Conservation (phyloP, 805 yeast species). For the Schizosaccharomyces lindneri region DNA sequence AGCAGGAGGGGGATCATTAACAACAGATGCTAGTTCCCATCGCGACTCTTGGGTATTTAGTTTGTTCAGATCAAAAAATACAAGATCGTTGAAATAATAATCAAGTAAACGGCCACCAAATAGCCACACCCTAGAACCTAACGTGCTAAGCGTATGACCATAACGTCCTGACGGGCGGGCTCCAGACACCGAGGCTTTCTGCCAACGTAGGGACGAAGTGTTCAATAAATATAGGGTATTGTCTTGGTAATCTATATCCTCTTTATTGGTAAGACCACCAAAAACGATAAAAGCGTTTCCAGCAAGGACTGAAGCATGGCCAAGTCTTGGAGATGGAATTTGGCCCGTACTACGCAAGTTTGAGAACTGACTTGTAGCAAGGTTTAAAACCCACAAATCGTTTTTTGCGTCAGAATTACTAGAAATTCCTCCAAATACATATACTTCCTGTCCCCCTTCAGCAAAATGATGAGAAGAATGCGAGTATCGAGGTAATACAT, state of each 20-base stretch:
- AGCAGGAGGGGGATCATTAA: slow-evolving; percentile 39
- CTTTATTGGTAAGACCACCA: slow-evolving; percentile 71
- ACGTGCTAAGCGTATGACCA: slow-evolving; percentile 73
- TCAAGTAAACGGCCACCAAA: slow-evolving; percentile 92
- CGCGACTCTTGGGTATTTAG: slow-evolving; percentile 61
- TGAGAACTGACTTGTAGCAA: slow-evolving; percentile 18
- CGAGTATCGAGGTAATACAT: slow-evolving; percentile 81
- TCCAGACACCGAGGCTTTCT: slow-evolving; percentile 49
- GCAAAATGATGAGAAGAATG: slow-evolving; percentile 50
- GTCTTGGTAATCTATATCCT: slow-evolving; percentile 27
- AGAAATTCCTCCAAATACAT: slow-evolving; percentile 83
- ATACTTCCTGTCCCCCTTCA: slow-evolving; percentile 58
- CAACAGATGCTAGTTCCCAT: slow-evolving; percentile 53
- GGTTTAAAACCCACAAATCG: slow-evolving; percentile 74
- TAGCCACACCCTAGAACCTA: slow-evolving; percentile 38
- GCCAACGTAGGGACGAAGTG: slow-evolving; percentile 54
- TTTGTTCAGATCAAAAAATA: slow-evolving; percentile 58
- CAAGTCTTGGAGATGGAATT: slow-evolving; percentile 87
- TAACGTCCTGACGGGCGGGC: slow-evolving; percentile 74
- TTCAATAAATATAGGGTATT: slow-evolving; percentile 73
- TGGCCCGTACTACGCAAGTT: slow-evolving; percentile 45
- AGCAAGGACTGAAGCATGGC: slow-evolving; percentile 73
- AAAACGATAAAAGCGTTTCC: slow-evolving; percentile 88
- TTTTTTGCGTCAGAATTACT: slow-evolving; percentile 54
- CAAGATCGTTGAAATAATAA: slow-evolving; percentile 55